Base-by-base conservation (phyloP, 2,329 filamentous ascomycete species). In the Madurella fahalii region DNA sequence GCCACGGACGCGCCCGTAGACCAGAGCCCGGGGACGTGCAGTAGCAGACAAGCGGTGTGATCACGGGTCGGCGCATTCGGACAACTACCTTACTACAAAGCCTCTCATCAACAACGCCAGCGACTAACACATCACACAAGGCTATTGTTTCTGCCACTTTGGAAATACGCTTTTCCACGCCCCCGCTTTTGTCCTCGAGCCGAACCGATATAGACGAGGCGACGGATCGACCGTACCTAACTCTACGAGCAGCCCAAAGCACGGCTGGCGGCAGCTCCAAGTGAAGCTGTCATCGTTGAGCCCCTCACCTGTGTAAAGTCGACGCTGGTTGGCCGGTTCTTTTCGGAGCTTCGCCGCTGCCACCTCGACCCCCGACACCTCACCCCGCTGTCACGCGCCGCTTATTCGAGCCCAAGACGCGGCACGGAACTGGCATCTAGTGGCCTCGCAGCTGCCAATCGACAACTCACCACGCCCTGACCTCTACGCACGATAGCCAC, bases 331-430 rank as follows among this genome's bases (percentile, higher is more conserved):
- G 50, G 54, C 53, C 47, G 25, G 25, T 25, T 25, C 25, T 47
- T 32, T 42, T n/a, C 37, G 41, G 34, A 47, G 46, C 46, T 41
- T 11, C 30, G 49, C 47, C 46, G 50, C 54, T 50, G 50, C 13
- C 47, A 47, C 50, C 50, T 40, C 50, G 15, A 50, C 41, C 43
- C 37, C 46, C 42, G 20, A 47, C 54, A 52, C 50, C 54, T 50
- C 54, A 42, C 54, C 18, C 46, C 31, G 47, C 34, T 37, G 53
- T 57, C 54, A 57, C 54, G 50, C 54, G 46, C 54, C 18, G n/a
- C 40, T 31, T 34, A 42, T 41, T 16, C 40, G 17, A 30, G 7
- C 13, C 37, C 34, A 13, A 34, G 9, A 16, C 9, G 25, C 25
- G 25, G 25, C 25, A 25, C 25, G 7, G 7, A 7, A 25, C 39